Base-by-base conservation (phyloP, 805 yeast species). In the Scheffersomyces ergatensis region DNA sequence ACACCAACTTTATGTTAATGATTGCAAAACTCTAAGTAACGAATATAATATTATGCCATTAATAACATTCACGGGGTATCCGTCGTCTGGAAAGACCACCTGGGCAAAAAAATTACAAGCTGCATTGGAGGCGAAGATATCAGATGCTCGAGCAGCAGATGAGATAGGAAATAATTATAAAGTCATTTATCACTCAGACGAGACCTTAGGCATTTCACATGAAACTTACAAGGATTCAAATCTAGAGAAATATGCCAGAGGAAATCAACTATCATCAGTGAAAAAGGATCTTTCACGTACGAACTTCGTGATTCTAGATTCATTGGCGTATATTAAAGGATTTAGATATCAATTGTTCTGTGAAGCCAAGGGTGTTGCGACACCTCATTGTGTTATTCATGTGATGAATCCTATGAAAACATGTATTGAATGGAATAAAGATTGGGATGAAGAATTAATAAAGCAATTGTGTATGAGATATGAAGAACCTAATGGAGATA, bases 261-360 rank as follows among this genome's bases (percentile, higher is more conserved):
- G 95, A 0, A 74, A 78, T 20, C 96, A 90, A 53, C 82, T 90
- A 66, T 79, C 95, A 0, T 96, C 95, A 0, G 93, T 92, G 14
- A 88, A 89, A 54, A 73, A 97, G 48, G 88, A 85, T 47, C 62
- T 93, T 3, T 72, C 85, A 1, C 74, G 82, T 30, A 68, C 75
- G 23, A 82, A 78, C 16, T 73, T 93, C 21, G 97, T 93, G 1
- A 80, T 93, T 14, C 71, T 93, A 39, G 99, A 93, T 59, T 78
- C 93, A 1, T 70, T 89, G 53, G 82, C 87, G 31, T 93, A 93
- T 58, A 93, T 93, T 53, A 93, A 93, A 57, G 99, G 99, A 0
- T 89, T 90, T 60, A 71, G 99, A 45, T 93, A 93, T 63, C 99
- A 93, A 62, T 70, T 93, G 39, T 89, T 80, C 60, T 90, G 97